Conservation (phyloP, 345 rosid genomes). For the Ceriops decandra region DNA sequence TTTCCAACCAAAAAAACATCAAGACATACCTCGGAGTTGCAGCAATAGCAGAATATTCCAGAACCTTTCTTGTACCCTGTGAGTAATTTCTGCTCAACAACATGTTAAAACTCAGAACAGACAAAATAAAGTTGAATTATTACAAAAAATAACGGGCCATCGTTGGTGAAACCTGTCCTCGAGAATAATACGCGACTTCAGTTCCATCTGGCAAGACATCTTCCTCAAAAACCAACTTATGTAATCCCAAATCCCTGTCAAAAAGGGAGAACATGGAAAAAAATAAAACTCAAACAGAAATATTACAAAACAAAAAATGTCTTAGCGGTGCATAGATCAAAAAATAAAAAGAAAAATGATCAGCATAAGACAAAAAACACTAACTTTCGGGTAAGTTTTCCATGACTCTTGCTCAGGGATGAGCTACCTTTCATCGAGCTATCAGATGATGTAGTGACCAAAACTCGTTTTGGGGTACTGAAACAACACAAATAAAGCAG, state of each 20-base stretch:
- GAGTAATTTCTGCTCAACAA: conserved; percentile 64
- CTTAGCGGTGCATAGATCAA: conserved; percentile 2
- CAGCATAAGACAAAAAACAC: conserved; percentile 20
- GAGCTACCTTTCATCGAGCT: conserved; percentile 37
- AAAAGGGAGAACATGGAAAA: conserved; percentile 14
- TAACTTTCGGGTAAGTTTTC: conserved; percentile 79
- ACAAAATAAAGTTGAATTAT: conserved; percentile 4
- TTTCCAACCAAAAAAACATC: background rate
- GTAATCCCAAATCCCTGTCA: conserved; percentile 77
- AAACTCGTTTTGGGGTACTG: conserved; percentile 47
- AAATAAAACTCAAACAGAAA: conserved; percentile 3
- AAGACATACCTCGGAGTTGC: conserved; percentile 63
- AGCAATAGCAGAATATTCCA: conserved; percentile 83
- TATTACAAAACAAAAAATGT: conserved; percentile 13
- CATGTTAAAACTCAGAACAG: conserved; percentile 25
- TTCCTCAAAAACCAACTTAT: conserved; percentile 83
- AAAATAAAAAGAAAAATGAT: conserved; percentile 1
- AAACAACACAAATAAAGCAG: conserved; percentile 16
- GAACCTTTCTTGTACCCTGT: conserved; percentile 76
- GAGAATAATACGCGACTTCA: conserved; percentile 76
- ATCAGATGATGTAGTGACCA: conserved; percentile 29
- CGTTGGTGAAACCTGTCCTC: conserved; percentile 62
- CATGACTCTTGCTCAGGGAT: conserved; percentile 46
- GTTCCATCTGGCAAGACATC: conserved; percentile 83
- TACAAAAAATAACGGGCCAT: conserved; percentile 5